A percentile compares a stretch with the other conserved stretches of the same genome.
Conservation (phyloP, 2,329 filamentous ascomycete species). For the Endocalyx cinctus region DNA sequence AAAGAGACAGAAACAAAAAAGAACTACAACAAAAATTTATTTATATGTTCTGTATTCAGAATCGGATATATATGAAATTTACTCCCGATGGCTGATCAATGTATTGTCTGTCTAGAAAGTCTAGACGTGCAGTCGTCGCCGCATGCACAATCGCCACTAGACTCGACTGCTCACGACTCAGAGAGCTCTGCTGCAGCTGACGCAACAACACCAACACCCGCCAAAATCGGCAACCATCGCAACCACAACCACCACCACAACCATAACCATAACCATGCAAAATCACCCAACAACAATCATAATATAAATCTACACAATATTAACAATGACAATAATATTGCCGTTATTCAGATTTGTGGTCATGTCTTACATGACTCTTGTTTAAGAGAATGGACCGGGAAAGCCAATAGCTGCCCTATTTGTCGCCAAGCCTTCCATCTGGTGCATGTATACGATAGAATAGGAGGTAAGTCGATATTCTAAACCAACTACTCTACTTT, state of each 20-base stretch:
- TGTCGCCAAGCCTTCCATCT: conserved; percentile 88
- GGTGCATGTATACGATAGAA: conserved; percentile 74
- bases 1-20: too few species aligned
- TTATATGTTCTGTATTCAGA: conserved; percentile 31
- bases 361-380: conserved; percentile 92
- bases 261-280: conserved; percentile 15
- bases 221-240: conserved; percentile 19
- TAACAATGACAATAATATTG: conserved; percentile 42
- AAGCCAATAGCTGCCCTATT: conserved; percentile 96
- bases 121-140: conserved; percentile 34
- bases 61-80: conserved; percentile 25
- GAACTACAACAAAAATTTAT: conserved; percentile 30
- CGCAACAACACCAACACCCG: conserved; percentile 17
- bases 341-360: conserved; percentile 69
- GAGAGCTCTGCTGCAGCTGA: conserved; percentile 11
- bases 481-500: conserved; percentile 5
- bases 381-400: conserved; percentile 88
- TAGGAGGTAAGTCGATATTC: conserved; percentile 64
- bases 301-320: conserved; percentile 12
- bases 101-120: conserved; percentile 65
- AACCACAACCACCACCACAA: conserved; percentile 16
- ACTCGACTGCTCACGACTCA: conserved; percentile 11
- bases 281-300: conserved; percentile 10
- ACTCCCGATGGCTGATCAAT: conserved; percentile 55
- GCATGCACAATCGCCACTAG: conserved; percentile 18